Base-by-base conservation (phyloP, 805 yeast species). In the Cyberlindnera bimundalis region DNA sequence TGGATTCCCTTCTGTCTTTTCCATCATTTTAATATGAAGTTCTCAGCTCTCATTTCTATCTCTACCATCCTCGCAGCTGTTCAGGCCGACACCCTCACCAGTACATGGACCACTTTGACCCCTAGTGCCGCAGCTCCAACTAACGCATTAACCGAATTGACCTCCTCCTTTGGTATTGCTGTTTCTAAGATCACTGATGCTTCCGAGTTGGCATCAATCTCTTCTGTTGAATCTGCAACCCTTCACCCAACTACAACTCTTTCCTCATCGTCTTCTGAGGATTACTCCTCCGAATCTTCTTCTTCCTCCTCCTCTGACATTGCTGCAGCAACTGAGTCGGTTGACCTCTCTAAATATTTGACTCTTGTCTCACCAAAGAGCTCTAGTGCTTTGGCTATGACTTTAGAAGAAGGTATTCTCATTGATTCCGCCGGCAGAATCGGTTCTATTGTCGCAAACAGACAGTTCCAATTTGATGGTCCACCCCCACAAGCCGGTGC, bases 401-500 rank as follows among this genome's bases (percentile, higher is more conserved):
- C 73, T 28, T 70, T 84, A 54, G 61, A 68, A 23, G 67, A 57
- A 31, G 63, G 78, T 46, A 57, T 77, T 39, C 69, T 84, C 54
- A 71, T 64, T 11, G 91, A 83, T 58, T 59, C 73, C 26, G 55
- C 68, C 44, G 84, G 84, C 34, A 78, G 91, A 73, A 66, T 83
- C 51, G 90, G 90, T 51, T 76, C 89, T 34, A 81, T 83, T 65
- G 91, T 83, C 52, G 80, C 89, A 40, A 83, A 82, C 79, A 74
- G 84, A 71, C 91, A 83, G 69, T 83, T 83, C 76, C 91, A 83
- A 69, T 83, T 83, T 57, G 91, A 83, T 62, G 90, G 90, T 59
- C 88, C 88, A 46, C 84, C 86, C 67, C 89, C 90, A 58, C 91
- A 83, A 71, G 86, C 84, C 21, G 85, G 84, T 64, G 73, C 84